These are phyloP conservation scores for Kalaharituber pfeilii DNA, from an alignment of 2,329 filamentous ascomycete genomes.

Conservation along the genomic window DNA sequence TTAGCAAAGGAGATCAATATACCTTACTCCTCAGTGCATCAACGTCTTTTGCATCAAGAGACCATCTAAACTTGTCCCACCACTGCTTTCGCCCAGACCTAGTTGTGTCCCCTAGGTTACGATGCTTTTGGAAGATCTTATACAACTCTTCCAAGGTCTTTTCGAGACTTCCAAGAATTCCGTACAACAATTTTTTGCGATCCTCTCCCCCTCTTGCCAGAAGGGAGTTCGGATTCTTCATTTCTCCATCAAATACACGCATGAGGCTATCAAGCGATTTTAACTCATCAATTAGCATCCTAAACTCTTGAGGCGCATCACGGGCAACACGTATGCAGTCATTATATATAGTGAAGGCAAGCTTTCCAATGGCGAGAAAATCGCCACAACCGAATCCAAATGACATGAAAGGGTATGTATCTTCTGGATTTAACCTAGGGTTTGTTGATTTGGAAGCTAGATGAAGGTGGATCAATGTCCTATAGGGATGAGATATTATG, in stretches of 20 bases:
- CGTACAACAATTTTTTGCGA: background rate
- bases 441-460: too few species aligned
- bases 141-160: background rate
- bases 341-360: slow-evolving; percentile 2
- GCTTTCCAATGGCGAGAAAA: background rate
- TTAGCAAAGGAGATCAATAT: background rate
- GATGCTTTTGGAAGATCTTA: background rate
- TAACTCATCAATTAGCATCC: background rate
- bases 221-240: slow-evolving; percentile 3
- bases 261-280: background rate
- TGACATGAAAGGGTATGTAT: too few species aligned
- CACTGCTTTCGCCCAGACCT: background rate
- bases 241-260: slow-evolving; percentile 4
- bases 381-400: too few species aligned
- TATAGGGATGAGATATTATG: too few species aligned
- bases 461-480: too few species aligned
- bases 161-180: background rate
- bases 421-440: too few species aligned
- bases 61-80: background rate
- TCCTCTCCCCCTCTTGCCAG: slow-evolving; percentile 7
- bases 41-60: too few species aligned
- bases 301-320: background rate
- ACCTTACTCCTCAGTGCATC: background rate
- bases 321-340: slow-evolving; percentile 2
- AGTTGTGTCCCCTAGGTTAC: background rate